Conservation (phyloP, 2,329 filamentous ascomycete genomes). For the Cladosporium sp. region DNA sequence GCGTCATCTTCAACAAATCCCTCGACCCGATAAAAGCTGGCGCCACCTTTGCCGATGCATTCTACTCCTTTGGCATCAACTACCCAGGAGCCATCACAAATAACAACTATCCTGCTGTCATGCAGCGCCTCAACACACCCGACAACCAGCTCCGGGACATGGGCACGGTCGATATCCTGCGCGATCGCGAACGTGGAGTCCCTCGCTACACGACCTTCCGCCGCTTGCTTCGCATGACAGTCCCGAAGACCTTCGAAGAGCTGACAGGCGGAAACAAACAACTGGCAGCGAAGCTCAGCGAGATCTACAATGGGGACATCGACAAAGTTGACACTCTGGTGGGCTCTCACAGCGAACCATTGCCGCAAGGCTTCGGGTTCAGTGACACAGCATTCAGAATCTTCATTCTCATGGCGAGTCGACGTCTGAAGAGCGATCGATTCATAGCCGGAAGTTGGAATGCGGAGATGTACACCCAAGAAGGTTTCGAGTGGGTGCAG, state of each 20-base stretch:
- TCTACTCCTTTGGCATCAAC: slow-evolving; percentile 45
- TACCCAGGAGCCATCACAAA: slow-evolving; percentile 42
- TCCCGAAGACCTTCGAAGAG: slow-evolving; percentile 34
- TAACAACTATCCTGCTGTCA: slow-evolving; percentile 37
- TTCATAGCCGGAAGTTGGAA: slow-evolving; percentile 41
- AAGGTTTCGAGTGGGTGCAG: slow-evolving; percentile 41
- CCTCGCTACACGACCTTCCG: slow-evolving; percentile 43
- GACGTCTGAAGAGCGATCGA: slow-evolving; percentile 40
- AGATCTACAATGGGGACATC: slow-evolving; percentile 38
- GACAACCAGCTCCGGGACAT: slow-evolving; percentile 39
- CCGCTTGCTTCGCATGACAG: slow-evolving; percentile 36
- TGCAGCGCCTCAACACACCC: slow-evolving; percentile 36
- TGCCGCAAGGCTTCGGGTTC: slow-evolving; percentile 43
- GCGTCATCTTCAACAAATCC: slow-evolving; percentile 32
- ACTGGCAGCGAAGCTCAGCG: slow-evolving; percentile 33
- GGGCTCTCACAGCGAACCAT: slow-evolving; percentile 38
- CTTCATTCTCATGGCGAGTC: slow-evolving; percentile 42
- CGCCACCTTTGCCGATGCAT: slow-evolving; percentile 32
- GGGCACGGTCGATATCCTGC: slow-evolving; percentile 42
- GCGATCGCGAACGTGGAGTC: slow-evolving; percentile 43
- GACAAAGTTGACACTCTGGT: slow-evolving; percentile 39
- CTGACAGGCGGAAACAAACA: slow-evolving; percentile 35
- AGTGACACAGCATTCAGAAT: slow-evolving; percentile 44
- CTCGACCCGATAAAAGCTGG: slow-evolving; percentile 27
- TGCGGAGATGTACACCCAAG: slow-evolving; percentile 35